Base-by-base conservation (phyloP, 179 eudicot species). In the Silene noctiflora region DNA sequence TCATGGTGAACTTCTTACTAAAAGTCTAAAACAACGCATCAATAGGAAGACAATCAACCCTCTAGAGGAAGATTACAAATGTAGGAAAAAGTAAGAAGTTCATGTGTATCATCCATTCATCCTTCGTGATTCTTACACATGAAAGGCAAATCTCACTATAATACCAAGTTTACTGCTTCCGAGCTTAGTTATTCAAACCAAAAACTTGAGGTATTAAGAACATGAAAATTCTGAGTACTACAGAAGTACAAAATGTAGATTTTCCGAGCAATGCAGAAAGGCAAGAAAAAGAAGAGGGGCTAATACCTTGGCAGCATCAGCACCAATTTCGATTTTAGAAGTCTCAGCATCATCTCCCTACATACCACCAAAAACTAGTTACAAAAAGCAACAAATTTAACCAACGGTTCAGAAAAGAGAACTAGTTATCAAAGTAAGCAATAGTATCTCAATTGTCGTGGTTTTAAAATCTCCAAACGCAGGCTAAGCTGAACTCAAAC, bases 291-390 rank as follows among this genome's bases (percentile, higher is more conserved):
- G 42, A 65, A 68, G 58, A 46, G 53, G 62, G 51, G 76, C 59
- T 53, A 53, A 29, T 81, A 89, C 94, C 89, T 86, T 83, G n/a
- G 84, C 89, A 62, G 91, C 71, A 48, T 93, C 96, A 73, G 84
- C 87, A 63, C 86, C 89, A 59, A 87, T 79, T 76, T 87, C 73
- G 72, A 92, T 84, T 35, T 83, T 21, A 6, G 86, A 79, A 73
- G 94, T 77, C 77, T 68, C 83, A 58, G 80, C 51, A 72, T 69
- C 87, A 63, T 84, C 89, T 78, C 39, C 84, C 91, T 89, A 73
- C 72, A 77, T 1, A 70, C n/a, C 60, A 79, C 39, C 56, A 2
- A 56, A 58, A 27, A 69, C 69, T 69, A 64, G 44, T 59, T 42
- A 65, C 8, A 51, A 58, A 66, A 74, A 71, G 33, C 39, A 27